phyloP scores from a whole-genome alignment of 2,329 filamentous ascomycete species.

The Penicillium sp. region DNA sequence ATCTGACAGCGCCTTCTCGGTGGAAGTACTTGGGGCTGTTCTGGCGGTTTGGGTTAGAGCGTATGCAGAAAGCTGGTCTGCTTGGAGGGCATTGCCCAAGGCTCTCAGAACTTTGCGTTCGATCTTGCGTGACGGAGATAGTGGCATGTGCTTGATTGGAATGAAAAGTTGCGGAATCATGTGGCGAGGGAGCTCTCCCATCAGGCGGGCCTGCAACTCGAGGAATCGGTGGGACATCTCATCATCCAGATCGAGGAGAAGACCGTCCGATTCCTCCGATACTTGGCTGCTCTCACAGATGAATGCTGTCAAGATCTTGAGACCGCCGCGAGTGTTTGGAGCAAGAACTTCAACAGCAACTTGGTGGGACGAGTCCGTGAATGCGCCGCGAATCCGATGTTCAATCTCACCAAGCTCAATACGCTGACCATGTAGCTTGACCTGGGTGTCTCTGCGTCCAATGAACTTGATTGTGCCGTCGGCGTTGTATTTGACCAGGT shows the following conservation, averaged over 20 bases:
- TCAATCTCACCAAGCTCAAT: constrained; percentile 22
- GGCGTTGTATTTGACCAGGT: constrained; percentile 19
- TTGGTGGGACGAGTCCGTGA: not conserved
- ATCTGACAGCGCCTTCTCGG: not conserved
- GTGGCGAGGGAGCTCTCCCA: constrained; percentile 1
- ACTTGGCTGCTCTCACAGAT: constrained; percentile 1
- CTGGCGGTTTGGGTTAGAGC: not conserved
- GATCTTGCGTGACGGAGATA: constrained; percentile 2
- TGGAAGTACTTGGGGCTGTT: not conserved
- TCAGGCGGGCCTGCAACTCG: constrained; percentile 1
- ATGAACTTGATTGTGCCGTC: constrained; percentile 22
- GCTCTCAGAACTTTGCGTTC: not conserved
- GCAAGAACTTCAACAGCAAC: constrained; percentile 1
- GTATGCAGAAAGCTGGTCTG: constrained; percentile 1
- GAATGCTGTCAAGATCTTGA: constrained; percentile 1
- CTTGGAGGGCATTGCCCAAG: not conserved
- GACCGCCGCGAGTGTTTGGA: not conserved
- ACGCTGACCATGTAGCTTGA: constrained; percentile 21
- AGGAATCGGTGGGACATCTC: not conserved
- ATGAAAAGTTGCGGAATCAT: constrained; percentile 2
- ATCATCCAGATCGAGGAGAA: not conserved
- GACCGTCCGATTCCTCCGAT: not conserved
- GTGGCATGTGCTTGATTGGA: constrained; percentile 1
- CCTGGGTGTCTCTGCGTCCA: constrained; percentile 23
- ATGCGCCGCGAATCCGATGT: not conserved